These are phyloP conservation scores for Helotiales sp. DNA, from an alignment of 2,329 filamentous ascomycete genomes.

Conservation along the genomic window DNA sequence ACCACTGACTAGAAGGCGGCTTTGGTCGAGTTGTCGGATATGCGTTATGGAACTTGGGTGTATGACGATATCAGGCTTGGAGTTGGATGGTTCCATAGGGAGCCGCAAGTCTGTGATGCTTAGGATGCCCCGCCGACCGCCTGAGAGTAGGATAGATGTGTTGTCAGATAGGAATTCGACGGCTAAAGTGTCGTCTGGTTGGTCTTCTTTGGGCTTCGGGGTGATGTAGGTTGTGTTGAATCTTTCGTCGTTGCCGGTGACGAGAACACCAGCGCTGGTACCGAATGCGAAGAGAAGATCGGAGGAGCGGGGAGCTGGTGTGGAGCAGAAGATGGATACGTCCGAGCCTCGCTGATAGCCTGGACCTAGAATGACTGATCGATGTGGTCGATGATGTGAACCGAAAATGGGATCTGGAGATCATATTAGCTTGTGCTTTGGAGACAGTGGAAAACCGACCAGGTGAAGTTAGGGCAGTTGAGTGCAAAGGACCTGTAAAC, in stretches of 20 bases:
- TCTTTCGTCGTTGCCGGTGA: constrained; percentile 38
- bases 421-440: background rate
- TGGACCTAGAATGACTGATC: constrained; percentile 23
- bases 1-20: constrained; percentile 60
- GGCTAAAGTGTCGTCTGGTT: constrained; percentile 51
- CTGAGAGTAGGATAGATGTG: constrained; percentile 55
- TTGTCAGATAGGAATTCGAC: constrained; percentile 54
- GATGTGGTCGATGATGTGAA: background rate
- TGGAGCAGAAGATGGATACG: constrained; percentile 46
- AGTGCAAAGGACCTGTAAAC: too few relatives aligned
- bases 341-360: constrained; percentile 27
- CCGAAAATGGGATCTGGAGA: background rate
- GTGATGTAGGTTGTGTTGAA: constrained; percentile 27
- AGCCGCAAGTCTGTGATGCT: constrained; percentile 43
- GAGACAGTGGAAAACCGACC: too few relatives aligned
- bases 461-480: too few relatives aligned
- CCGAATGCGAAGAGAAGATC: constrained; percentile 53
- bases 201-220: constrained; percentile 15
- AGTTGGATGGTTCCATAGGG: constrained; percentile 36
- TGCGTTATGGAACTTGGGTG: constrained; percentile 53
- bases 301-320: constrained; percentile 49
- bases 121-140: constrained; percentile 54
- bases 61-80: constrained; percentile 33
- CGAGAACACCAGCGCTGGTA: constrained; percentile 53
- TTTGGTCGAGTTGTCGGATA: constrained; percentile 53